These are phyloP conservation scores for Cyberlindnera veronae DNA, from an alignment of 805 yeast species.

Conservation along the genomic window DNA sequence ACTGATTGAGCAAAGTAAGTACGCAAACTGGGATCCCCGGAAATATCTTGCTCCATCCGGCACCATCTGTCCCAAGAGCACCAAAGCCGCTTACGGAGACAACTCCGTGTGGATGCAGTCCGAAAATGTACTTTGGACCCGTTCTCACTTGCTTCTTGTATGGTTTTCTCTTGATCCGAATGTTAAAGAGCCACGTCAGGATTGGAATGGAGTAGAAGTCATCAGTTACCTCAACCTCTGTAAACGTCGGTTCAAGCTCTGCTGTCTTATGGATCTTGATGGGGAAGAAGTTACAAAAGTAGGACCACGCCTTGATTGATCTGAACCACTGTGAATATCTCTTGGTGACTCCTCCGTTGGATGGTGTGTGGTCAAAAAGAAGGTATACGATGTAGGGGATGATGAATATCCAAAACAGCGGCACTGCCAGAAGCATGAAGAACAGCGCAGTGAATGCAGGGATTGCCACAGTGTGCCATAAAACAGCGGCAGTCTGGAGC, in stretches of 20 bases:
- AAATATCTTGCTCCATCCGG: slow-evolving; percentile 59
- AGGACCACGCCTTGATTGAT: slow-evolving; percentile 57
- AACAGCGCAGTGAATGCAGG: slow-evolving; percentile 55
- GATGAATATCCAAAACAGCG: slow-evolving; percentile 63
- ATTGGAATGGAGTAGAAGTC: slow-evolving; percentile 19
- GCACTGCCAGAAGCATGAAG: slow-evolving; percentile 54
- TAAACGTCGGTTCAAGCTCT: slow-evolving; percentile 72
- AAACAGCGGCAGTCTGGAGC: slow-evolving; percentile 61
- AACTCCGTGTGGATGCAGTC: slow-evolving; percentile 96
- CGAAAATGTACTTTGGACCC: slow-evolving; percentile 82
- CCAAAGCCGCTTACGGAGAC: slow-evolving; percentile 91
- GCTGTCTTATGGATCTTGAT: slow-evolving; percentile 62
- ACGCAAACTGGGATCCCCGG: slow-evolving; percentile 84
- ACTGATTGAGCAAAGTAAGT: slow-evolving; percentile 79
- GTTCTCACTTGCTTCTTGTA: slow-evolving; percentile 35
- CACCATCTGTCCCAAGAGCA: slow-evolving; percentile 77
- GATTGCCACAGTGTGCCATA: slow-evolving; percentile 72
- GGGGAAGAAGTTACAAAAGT: slow-evolving; percentile 80
- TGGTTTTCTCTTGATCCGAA: slow-evolving; percentile 25
- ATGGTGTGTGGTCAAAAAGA: slow-evolving; percentile 59
- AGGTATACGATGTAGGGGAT: slow-evolving; percentile 64
- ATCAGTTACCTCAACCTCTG: slow-evolving; percentile 29
- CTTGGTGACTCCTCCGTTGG: slow-evolving; percentile 64
- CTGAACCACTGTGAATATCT: slow-evolving; percentile 58
- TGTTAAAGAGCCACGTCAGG: slow-evolving; percentile 12